phyloP scores from a whole-genome alignment of 352 stramenopile species.

The Lagenidium sp. region DNA sequence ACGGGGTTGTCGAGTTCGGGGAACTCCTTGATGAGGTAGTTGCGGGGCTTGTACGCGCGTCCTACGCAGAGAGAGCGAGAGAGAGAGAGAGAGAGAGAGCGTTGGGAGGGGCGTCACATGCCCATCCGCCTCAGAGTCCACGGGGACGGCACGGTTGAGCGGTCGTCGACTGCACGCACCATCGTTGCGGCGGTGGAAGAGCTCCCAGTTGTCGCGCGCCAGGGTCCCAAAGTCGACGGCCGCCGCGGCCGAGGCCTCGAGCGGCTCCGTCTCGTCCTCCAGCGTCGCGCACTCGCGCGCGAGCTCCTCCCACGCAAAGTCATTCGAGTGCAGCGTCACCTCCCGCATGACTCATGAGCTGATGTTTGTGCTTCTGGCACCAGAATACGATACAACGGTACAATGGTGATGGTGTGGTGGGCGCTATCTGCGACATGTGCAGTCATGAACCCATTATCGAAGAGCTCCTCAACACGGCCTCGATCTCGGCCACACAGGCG shows the following conservation, averaged over 20 bases:
- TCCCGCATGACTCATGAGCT: too few species aligned
- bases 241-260: neutral
- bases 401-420: too few species aligned
- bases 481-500: too few species aligned
- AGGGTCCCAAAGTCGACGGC: constrained; percentile 28
- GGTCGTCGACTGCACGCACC: too few species aligned
- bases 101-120: neutral
- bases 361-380: too few species aligned
- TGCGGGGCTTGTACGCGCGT: constrained; percentile 76
- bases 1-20: constrained; percentile 44
- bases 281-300: constrained; percentile 29
- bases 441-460: too few species aligned
- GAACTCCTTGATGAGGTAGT: constrained; percentile 78
- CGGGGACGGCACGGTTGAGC: too few species aligned
- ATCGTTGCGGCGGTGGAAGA: constrained; percentile 72
- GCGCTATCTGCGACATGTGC: too few species aligned
- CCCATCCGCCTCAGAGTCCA: neutral
- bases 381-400: too few species aligned
- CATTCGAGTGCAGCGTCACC: constrained; percentile 63
- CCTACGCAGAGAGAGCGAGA: constrained; percentile 14
- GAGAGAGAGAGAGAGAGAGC: neutral
- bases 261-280: neutral
- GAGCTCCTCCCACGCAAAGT: constrained; percentile 73
- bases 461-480: too few species aligned
- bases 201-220: constrained; percentile 64